Evolutionary conservation across 345 rosid species (phyloP), one percentile per base, ranked within the genome.

Genomic region (Bruguiera gymnorhiza): DNA sequence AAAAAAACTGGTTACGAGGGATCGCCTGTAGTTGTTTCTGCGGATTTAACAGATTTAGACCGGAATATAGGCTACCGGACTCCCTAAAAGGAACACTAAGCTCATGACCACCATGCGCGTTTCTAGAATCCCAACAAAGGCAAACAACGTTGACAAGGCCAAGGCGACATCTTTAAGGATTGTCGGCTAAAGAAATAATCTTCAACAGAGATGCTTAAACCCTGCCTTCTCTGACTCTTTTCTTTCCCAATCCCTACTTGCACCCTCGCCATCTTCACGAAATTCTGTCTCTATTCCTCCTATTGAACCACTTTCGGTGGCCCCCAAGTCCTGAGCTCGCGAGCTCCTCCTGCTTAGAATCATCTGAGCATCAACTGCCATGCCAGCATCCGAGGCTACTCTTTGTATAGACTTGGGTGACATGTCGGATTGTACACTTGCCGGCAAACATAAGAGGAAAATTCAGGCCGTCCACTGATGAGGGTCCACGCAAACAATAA

Each of bases 381-480:
- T 87, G 27, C 95, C 98, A 0, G 98, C 96, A 20, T 92, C 95
- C 8, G 90, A 88, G 1, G 98, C 95, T 1, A 86, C 93, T 77
- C 52, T 86, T 80, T 90, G 93, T 20, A 88, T 70, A 3, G 95
- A 88, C 68, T 43, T 78, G 3, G 95, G 96, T 8, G 98, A 90
- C 82, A 78, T 73, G 63, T 73, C 82, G 2, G 59, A 68, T 27
- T 69, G 37, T 1, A 81, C 76, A 18, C 78, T 67, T 0, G 83
- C 67, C 10, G 86, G 90, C n/a, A 88, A n/a, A 68, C 76, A 81
- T 67, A 9, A 60, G 63, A 5, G 96, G 98, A 64, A 93, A 86
- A 76, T 88, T 90, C 32, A 88, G 74, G 36, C 70, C 55, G 20
- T 70, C 67, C 19, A 70, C 31, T 5, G 86, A 70, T 15, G 80